Base-by-base conservation (phyloP, 2,329 filamentous ascomycete genomes). In the Cadophora sp. region DNA sequence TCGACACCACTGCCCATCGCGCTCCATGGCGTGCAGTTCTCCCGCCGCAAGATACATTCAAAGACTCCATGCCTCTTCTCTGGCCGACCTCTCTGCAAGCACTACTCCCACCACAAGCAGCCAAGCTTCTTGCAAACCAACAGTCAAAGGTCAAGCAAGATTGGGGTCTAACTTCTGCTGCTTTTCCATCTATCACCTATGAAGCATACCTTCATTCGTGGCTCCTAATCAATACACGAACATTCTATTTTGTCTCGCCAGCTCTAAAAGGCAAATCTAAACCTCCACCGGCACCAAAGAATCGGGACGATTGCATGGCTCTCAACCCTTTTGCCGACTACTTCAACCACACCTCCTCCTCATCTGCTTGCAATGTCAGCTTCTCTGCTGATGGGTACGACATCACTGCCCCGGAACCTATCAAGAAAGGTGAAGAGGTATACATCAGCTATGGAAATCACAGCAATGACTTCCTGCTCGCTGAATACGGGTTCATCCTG, bases 301-400 rank as follows among this genome's bases (percentile, higher is more conserved):
- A 75, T 72, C 74, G 79, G 73, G 77, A 85, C 71, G 90, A 92
- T 72, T 86, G 86, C 73, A 87, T 92, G 81, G 87, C 87, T 11
- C 83, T 93, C 71, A 89, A 89, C 77, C 91, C 91, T 0, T 89
- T 92, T 43, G 87, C 90, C 1, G 91, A 94, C 76, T 86, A 91
- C 64, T 90, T 93, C 81, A 94, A 87, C 70, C 85, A 87, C 58
- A 76, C 80, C 5, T 79, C 83, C 22, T 33, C 65, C 14, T 43
- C 56, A 22, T 41, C 48, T 7, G 56, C 59, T 33, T 67, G 87
- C 77, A 77, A 81, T 16, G 86, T 88, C 0, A 75, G 80, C 3
- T 86, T 85, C 72, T 80, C 83, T 55, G 69, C 77, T 0, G 76
- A 78, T 0, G 83, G 83, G 6, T 92, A 88, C 78, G 82, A 80